phyloP scores from a whole-genome alignment of 1,284 basidiomycete species.

The Trametes sp. region DNA sequence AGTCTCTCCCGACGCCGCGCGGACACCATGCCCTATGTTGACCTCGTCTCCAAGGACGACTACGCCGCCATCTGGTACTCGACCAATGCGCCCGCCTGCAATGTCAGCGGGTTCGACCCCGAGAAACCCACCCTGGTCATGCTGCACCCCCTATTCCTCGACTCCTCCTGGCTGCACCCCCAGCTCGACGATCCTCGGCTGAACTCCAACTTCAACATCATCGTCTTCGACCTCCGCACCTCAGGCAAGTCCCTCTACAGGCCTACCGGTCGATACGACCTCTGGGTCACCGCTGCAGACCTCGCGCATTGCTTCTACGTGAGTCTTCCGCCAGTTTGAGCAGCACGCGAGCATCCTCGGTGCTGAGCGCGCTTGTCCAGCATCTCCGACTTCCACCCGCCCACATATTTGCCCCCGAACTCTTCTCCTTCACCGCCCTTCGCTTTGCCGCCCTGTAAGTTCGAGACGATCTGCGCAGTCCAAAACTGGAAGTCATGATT shows the following conservation, averaged over 20 bases:
- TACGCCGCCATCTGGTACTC: conserved; percentile 75
- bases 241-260: conserved; percentile 66
- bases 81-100: conserved; percentile 63
- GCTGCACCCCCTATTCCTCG: conserved; percentile 71
- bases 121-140: conserved; percentile 70
- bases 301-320: conserved; percentile 71
- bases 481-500: conserved; percentile 10
- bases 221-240: conserved; percentile 76
- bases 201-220: conserved; percentile 63
- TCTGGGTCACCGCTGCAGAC: conserved; percentile 80
- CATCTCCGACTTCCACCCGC: conserved; percentile 67
- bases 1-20: conserved; percentile 5
- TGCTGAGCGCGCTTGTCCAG: conserved; percentile 44
- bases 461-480: background rate
- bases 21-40: conserved; percentile 70
- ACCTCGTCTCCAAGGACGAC: conserved; percentile 67
- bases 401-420: conserved; percentile 72
- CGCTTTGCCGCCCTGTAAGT: conserved; percentile 69
- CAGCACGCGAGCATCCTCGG: background rate
- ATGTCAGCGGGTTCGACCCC: conserved; percentile 71
- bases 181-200: conserved; percentile 75
- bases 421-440: conserved; percentile 48
- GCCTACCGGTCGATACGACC: conserved; percentile 65
- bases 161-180: conserved; percentile 69
- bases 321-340: conserved; percentile 28